phyloP scores from a whole-genome alignment of 1,139 yeast genomes.

The Candida pseudoviswanathii region DNA sequence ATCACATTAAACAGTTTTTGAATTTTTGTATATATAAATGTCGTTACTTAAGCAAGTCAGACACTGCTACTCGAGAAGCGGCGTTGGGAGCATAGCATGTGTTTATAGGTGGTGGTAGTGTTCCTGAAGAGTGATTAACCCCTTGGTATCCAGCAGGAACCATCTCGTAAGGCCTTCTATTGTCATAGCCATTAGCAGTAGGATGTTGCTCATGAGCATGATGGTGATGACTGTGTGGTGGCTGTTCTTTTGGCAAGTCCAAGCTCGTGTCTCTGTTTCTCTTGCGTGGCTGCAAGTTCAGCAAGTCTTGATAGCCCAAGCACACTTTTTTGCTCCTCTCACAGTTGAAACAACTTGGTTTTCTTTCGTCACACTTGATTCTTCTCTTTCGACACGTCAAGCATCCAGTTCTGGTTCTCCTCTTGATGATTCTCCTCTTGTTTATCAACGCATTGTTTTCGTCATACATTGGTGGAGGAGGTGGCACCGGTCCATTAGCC shows the following conservation, averaged over 20 bases:
- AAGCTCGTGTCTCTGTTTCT: conserved; percentile 16
- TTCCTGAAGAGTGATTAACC: conserved; percentile 1
- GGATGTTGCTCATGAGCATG: background rate
- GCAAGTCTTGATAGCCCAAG: conserved; percentile 57
- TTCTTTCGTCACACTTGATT: conserved; percentile 75
- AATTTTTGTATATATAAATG: background rate
- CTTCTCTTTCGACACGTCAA: conserved; percentile 71
- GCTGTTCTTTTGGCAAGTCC: conserved; percentile 13
- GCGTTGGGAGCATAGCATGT: background rate
- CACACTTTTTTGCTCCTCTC: conserved; percentile 71
- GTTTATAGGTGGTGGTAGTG: background rate
- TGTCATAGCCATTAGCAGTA: background rate
- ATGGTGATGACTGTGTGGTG: background rate
- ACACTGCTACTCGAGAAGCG: background rate
- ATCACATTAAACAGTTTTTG: background rate
- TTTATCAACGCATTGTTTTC: conserved; percentile 39
- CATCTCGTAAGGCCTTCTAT: background rate
- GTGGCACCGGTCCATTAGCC: conserved; percentile 10
- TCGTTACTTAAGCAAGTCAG: conserved; percentile 2
- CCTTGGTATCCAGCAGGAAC: background rate
- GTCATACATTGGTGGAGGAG: conserved; percentile 20
- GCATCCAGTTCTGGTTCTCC: conserved; percentile 75
- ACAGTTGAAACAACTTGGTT: conserved; percentile 74
- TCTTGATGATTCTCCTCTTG: conserved; percentile 45
- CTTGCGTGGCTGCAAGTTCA: conserved; percentile 14